Evolutionary conservation across 495 filamentous ascomycete species (phyloP), one percentile per base, ranked within the genome.

Genomic region (Trichoderma erinaceum): DNA sequence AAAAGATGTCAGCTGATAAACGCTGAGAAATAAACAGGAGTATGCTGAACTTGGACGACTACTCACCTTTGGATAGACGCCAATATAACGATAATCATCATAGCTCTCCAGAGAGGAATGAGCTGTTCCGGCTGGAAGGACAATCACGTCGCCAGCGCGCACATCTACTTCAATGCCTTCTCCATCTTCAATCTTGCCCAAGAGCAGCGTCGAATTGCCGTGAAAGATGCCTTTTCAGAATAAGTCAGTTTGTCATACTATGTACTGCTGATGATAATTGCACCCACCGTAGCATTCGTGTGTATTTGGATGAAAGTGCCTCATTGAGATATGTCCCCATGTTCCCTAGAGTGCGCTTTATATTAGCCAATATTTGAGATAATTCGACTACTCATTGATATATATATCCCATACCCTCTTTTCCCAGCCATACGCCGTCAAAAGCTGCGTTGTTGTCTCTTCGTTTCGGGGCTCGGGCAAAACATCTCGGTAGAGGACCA

Each of bases 191-290:
- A 56, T 56, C n/a, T 56, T 56, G 25, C 50, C 50, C 10, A 56
- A 23, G 50, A 56, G 50, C 50, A 56, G n/a, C n/a, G 50, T 56
- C n/a, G 50, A 56, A 23, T 56, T n/a, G 50, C 50, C 50, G 3
- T 56, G 50, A 6, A 56, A 56, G 50, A 56, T 56, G 10, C 50
- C 50, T 56, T 21, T 6, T 56, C 21, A 21, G 2, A 25, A 5
- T 27, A n/a, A 56, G 21, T 23, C 21, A 56, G 21, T 11, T 7
- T 3, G 18, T 6, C 25, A 11, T 21, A 4, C 8, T 56, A 56
- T 25, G 8, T 7, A 25, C 4, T 4, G 7, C 18, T 21, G 10
- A n/a, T 56, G 4, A 23, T 10, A 25, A 4, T 1, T 10, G 21
- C 10, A 56, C 50, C 16, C 25, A 56, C 50, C 50, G 10, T 56